phyloP scores from a whole-genome alignment of 768 basidiomycete genomes.

The Xanthoconium stramineum region DNA sequence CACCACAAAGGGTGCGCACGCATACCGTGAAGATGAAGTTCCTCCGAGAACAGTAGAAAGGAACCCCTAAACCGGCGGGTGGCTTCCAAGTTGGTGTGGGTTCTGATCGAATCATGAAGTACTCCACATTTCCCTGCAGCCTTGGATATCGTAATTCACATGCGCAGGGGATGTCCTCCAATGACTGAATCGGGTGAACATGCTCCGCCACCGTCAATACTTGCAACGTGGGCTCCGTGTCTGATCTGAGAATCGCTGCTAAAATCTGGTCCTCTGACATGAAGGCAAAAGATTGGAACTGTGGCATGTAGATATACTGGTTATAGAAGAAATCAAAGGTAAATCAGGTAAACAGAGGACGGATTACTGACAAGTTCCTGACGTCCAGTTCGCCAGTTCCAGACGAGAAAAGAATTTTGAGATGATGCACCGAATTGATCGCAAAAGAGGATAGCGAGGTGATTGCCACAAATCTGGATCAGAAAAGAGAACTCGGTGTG shows the following conservation, averaged over 20 bases:
- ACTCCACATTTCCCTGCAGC: constrained; percentile 11
- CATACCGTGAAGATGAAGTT: constrained; percentile 34
- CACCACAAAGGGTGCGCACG: constrained; percentile 13
- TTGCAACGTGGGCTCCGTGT: constrained; percentile 9
- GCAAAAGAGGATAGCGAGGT: constrained; percentile 29
- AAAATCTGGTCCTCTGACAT: constrained; percentile 31
- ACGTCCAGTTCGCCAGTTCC: constrained; percentile 34
- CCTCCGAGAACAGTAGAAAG: constrained; percentile 22
- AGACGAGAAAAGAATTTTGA: constrained; percentile 25
- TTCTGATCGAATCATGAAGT: constrained; percentile 33
- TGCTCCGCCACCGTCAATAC: constrained; percentile 19
- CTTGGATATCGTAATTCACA: constrained; percentile 29
- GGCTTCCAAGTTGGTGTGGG: constrained; percentile 29
- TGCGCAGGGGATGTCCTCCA: constrained; percentile 16
- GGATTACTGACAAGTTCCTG: constrained; percentile 27
- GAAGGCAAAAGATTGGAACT: constrained; percentile 34
- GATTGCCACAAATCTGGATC: constrained; percentile 32
- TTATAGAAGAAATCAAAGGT: constrained; percentile 1
- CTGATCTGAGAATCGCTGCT: constrained; percentile 11
- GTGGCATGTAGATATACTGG: constrained; percentile 20
- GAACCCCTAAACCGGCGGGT: constrained; percentile 6
- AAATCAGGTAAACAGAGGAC: neutral
- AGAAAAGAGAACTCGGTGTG: constrained; percentile 17
- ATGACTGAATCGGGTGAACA: neutral
- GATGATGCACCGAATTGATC: constrained; percentile 6